phyloP scores from a whole-genome alignment of 1,284 basidiomycete species.

The Apiotrichum akiyoshidainum region DNA sequence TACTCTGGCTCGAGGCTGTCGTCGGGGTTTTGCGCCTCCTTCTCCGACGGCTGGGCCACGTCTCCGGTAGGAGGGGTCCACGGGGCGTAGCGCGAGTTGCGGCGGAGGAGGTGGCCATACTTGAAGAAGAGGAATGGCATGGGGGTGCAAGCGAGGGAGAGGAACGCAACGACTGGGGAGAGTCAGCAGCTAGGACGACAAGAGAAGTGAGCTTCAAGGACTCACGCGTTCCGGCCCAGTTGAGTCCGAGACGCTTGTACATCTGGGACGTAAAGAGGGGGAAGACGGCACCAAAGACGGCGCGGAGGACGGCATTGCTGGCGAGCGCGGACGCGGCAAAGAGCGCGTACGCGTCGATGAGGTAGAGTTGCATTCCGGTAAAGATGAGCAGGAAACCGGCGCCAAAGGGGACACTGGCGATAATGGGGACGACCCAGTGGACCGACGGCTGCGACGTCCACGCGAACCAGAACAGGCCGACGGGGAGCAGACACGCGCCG shows the following conservation, averaged over 20 bases:
- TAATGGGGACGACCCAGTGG: slow-evolving; percentile 62
- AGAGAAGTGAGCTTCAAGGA: slow-evolving; percentile 17
- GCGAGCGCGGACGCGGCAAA: slow-evolving; percentile 66
- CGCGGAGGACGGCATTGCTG: slow-evolving; percentile 66
- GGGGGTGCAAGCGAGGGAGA: slow-evolving; percentile 60
- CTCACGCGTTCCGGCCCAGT: slow-evolving; percentile 41
- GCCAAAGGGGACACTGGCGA: slow-evolving; percentile 64
- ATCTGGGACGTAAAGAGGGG: slow-evolving; percentile 45
- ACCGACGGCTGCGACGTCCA: slow-evolving; percentile 60
- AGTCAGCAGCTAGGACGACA: slow-evolving; percentile 21
- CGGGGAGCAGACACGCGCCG: slow-evolving; percentile 58
- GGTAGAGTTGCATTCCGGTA: slow-evolving; percentile 55
- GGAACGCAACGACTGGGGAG: slow-evolving; percentile 58
- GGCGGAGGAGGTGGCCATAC: slow-evolving; percentile 46
- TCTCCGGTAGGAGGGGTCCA: not conserved
- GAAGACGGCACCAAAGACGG: slow-evolving; percentile 56
- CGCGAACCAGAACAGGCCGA: slow-evolving; percentile 61
- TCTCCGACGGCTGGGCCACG: not conserved
- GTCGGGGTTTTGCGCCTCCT: slow-evolving; percentile 13
- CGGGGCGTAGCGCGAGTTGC: slow-evolving; percentile 36
- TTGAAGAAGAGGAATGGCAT: slow-evolving; percentile 55
- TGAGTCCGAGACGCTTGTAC: slow-evolving; percentile 45
- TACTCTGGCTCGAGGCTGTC: slow-evolving; percentile 36
- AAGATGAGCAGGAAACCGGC: slow-evolving; percentile 61
- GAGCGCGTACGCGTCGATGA: slow-evolving; percentile 61